Conservation (phyloP, 805 yeast species). For the Metschnikowia lachancei region DNA sequence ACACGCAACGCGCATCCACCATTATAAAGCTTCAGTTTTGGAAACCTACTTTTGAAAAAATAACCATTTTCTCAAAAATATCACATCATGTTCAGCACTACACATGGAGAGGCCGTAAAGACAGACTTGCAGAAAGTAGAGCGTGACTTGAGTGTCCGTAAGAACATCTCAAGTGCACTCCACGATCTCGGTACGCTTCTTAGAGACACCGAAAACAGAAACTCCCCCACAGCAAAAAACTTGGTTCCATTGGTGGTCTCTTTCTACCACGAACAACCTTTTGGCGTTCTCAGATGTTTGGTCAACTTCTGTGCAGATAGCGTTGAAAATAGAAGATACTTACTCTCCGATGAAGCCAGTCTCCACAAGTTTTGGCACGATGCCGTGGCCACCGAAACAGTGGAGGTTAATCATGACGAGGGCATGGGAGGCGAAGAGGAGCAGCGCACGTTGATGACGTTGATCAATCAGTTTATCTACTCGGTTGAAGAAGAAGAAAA, state of each 20-base stretch:
- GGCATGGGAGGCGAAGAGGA: constrained; percentile 6
- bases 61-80: too few relatives aligned
- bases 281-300: constrained; percentile 29
- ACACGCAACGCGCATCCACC: too few relatives aligned
- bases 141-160: not conserved
- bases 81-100: too few relatives aligned
- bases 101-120: not conserved
- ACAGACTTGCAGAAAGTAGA: constrained; percentile 3
- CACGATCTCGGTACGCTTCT: constrained; percentile 18
- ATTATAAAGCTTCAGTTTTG: too few relatives aligned
- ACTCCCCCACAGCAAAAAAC: constrained; percentile 7
- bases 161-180: not conserved
- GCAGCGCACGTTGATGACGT: constrained; percentile 19
- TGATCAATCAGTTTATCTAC: constrained; percentile 34
- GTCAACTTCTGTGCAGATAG: constrained; percentile 38
- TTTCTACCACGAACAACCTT: constrained; percentile 8
- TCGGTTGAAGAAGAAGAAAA: constrained; percentile 24
- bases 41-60: not conserved
- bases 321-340: constrained; percentile 21
- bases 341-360: constrained; percentile 6
- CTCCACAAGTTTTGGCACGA: constrained; percentile 14
- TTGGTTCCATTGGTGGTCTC: constrained; percentile 15
- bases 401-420: constrained; percentile 1
- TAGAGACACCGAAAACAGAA: constrained; percentile 23
- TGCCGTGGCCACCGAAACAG: not conserved